Evolutionary conservation across 257 asterid species (phyloP), one percentile per base, ranked within the genome.

Genomic region (Solanum tarapatanum): DNA sequence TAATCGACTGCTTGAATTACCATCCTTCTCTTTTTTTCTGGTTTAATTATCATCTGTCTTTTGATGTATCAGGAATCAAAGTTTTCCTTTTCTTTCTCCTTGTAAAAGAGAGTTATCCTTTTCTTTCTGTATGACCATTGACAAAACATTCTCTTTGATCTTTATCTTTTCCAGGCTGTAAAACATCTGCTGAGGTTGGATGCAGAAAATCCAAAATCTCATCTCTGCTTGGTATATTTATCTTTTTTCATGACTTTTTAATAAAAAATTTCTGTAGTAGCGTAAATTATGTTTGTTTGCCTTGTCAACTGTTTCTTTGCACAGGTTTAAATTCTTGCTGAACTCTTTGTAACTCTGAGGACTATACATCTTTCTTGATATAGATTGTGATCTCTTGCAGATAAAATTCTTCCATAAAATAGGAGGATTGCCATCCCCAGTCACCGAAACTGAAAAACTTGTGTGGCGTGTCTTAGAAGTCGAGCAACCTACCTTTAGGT

Each of bases 401-500:
- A 90, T 97, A 76, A 94, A 91, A 88, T 95, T 97, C 93, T 97
- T 95, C 24, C 94, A 92, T 84, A 91, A 94, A 91, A 98, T 94
- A 70, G 98, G 92, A 68, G 93, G 96, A 55, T 90, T 94, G 95
- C 90, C 94, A 45, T 89, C 92, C 87, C 98, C 98, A 28, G 93
- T 91, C 83, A 94, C 94, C 26, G 97, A 93, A 89, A 87, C 93
- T 39, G 98, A 95, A 88, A 95, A 93, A 90, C 91, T 97, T 86
- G 92, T 95, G 74, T 94, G 97, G 94, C 93, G 92, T 60, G 98
- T 96, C 84, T 68, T 97, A 83, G 98, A 97, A 89, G 98, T 93
- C 62, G 98, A 97, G 87, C 94, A 97, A 64, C 93, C 93, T 84
- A 85, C 91, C 35, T 92, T 94, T 89, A 93, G 98, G 99, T 95